A percentile compares a stretch with the other conserved stretches of the same genome.
Evolutionary conservation across 2,329 filamentous ascomycete genomes (phyloP).

Genomic region (Sodiomyces alkalinus): DNA sequence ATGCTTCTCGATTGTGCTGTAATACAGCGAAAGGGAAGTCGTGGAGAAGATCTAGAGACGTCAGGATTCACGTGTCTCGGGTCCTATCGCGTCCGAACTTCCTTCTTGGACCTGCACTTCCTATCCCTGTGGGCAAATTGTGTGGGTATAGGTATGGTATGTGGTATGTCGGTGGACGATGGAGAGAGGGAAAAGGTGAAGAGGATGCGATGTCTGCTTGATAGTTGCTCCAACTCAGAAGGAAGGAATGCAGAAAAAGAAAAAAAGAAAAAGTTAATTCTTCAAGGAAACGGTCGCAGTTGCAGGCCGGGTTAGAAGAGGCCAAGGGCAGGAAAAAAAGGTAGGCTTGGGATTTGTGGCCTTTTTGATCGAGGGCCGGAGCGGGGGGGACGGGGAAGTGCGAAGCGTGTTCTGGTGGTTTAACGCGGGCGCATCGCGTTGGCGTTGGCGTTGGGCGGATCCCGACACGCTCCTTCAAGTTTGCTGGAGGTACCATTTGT

Average conservation of each 20-base stretch:
- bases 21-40: no score
- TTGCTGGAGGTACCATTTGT: no score
- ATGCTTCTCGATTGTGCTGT: no score
- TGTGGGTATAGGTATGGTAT: no score
- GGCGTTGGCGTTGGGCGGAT: conserved; percentile 8
- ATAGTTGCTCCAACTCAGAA: not conserved
- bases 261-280: not conserved
- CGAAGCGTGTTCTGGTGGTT: conserved; percentile 4
- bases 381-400: conserved; percentile 4
- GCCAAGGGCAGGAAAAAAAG: conserved; percentile 6
- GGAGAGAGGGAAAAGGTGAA: not conserved
- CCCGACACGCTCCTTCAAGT: no score
- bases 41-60: no score
- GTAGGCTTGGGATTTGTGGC: conserved; percentile 11
- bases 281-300: conserved; percentile 2
- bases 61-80: no score
- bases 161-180: conserved; percentile 1
- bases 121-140: no score
- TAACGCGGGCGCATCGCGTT: conserved; percentile 9
- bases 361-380: conserved; percentile 11
- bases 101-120: no score
- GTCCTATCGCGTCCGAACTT: no score
- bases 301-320: conserved; percentile 12
- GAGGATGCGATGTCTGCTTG: no score
- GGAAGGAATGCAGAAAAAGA: no score